A percentile compares a stretch with the other conserved stretches of the same genome.
These are phyloP conservation scores for Clonostachys rhizophaga DNA, from an alignment of 2,329 filamentous ascomycete species.

Conservation along the genomic window DNA sequence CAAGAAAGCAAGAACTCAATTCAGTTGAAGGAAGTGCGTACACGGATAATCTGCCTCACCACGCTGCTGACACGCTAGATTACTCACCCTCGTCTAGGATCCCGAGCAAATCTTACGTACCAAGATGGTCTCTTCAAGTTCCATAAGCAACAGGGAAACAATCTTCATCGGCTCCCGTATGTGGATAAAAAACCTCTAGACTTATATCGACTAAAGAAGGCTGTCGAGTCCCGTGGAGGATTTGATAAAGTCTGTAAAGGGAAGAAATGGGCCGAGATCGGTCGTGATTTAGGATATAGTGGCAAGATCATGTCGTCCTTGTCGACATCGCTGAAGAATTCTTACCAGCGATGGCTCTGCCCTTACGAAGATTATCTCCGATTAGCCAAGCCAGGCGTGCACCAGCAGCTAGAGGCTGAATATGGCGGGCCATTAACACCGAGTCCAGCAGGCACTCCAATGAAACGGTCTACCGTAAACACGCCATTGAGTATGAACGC, in stretches of 20 bases:
- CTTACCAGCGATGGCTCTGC: conserved; percentile 93
- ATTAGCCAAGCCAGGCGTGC: conserved; percentile 89
- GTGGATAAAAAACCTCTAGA: conserved; percentile 97
- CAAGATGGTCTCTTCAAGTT: conserved; percentile 93
- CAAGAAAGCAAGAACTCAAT: conserved; percentile 93
- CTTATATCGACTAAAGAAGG: conserved; percentile 93
- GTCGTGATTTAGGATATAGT: conserved; percentile 92
- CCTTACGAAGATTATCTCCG: conserved; percentile 95
- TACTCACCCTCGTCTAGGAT: conserved; percentile 51
- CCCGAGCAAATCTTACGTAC: conserved; percentile 92
- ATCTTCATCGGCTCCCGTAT: conserved; percentile 88
- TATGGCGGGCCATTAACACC: conserved; percentile 90
- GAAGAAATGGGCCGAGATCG: conserved; percentile 99
- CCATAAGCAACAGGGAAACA: conserved; percentile 93
- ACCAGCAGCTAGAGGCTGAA: conserved; percentile 89
- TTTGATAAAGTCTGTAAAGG: conserved; percentile 96
- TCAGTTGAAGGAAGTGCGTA: conserved; percentile 92
- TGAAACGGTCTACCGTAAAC: conserved; percentile 60
- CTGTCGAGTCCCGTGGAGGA: conserved; percentile 88
- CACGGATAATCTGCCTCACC: not conserved
- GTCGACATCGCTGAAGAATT: conserved; percentile 96
- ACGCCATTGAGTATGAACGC: conserved; percentile 53
- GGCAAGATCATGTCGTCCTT: conserved; percentile 99
- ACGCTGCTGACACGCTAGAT: no score
- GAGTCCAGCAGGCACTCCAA: conserved; percentile 61